These are phyloP conservation scores for Paraurostyla sp. DNA, from an alignment of 73 alveolate species.

Conservation along the genomic window DNA sequence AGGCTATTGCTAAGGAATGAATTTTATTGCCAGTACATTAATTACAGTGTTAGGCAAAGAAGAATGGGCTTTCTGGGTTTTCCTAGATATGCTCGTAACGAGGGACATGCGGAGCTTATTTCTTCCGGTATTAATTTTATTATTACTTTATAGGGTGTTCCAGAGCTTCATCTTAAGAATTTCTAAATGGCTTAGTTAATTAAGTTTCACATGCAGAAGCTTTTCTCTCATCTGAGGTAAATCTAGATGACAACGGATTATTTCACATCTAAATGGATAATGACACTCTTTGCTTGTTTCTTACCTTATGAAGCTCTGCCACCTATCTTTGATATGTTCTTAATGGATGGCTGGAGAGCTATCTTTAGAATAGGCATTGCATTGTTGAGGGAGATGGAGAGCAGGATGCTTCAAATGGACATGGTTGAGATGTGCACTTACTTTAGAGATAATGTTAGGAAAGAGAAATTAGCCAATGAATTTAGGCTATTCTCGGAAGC, in stretches of 20 bases:
- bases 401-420: slow-evolving; percentile 82
- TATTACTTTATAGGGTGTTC: slow-evolving; percentile 55
- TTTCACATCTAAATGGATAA: slow-evolving; percentile 88
- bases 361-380: slow-evolving; percentile 86
- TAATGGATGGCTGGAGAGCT: slow-evolving; percentile 90
- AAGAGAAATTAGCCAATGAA: slow-evolving; percentile 58
- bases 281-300: slow-evolving; percentile 85
- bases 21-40: slow-evolving; percentile 85
- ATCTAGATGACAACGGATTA: slow-evolving; percentile 84
- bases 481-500: slow-evolving; percentile 56
- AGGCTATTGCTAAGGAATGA: slow-evolving; percentile 95
- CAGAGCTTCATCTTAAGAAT: slow-evolving; percentile 72
- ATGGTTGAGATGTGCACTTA: slow-evolving; percentile 82
- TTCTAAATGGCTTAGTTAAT: slow-evolving; percentile 82
- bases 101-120: slow-evolving; percentile 75
- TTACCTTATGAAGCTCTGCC: slow-evolving; percentile 85
- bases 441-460: slow-evolving; percentile 82
- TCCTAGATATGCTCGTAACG: slow-evolving; percentile 78
- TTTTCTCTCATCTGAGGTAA: slow-evolving; percentile 76
- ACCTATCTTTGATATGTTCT: slow-evolving; percentile 85
- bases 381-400: slow-evolving; percentile 78
- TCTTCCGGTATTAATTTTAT: slow-evolving; percentile 48
- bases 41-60: slow-evolving; percentile 79
- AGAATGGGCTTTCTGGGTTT: slow-evolving; percentile 89
- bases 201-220: slow-evolving; percentile 74